Conservation (phyloP, 106 monocot genomes). For the Dendrobium nobile region DNA sequence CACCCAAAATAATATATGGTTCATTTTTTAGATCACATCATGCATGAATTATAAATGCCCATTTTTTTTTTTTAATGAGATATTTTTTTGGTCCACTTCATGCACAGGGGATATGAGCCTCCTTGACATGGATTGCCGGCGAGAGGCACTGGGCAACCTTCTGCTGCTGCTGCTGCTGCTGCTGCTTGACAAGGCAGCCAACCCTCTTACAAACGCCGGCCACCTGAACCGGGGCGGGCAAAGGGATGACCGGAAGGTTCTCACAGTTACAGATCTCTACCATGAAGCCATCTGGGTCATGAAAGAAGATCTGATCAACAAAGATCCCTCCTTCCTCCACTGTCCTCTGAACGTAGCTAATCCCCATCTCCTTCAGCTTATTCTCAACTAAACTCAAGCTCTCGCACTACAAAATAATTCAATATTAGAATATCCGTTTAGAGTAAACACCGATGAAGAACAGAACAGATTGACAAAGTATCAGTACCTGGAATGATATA, state of each 20-base stretch:
- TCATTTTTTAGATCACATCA: too few relatives aligned
- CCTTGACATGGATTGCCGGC: neutral
- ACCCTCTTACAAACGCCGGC: slow-evolving; percentile 35
- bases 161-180: slow-evolving; percentile 13
- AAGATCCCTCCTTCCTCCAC: slow-evolving; percentile 73
- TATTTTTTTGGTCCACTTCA: neutral
- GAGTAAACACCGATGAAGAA: neutral
- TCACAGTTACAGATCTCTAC: slow-evolving; percentile 98
- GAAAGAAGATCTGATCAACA: slow-evolving; percentile 91
- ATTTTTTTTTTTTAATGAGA: too few relatives aligned
- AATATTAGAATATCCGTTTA: too few relatives aligned
- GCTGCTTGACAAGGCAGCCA: slow-evolving; percentile 5
- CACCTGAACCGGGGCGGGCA: slow-evolving; percentile 16
- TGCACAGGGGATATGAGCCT: neutral
- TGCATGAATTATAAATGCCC: too few relatives aligned
- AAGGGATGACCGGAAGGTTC: slow-evolving; percentile 67
- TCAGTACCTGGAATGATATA: slow-evolving; percentile 76
- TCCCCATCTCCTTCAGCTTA: slow-evolving; percentile 54
- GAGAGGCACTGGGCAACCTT: neutral
- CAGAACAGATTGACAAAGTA: neutral
- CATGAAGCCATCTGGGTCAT: slow-evolving; percentile 95
- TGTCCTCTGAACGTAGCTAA: slow-evolving; percentile 31
- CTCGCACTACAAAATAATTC: slow-evolving; percentile 44
- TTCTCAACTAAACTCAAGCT: slow-evolving; percentile 46
- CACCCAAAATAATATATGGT: too few relatives aligned